These are phyloP conservation scores for Coleophoma eucalyptorum DNA, from an alignment of 2,329 filamentous ascomycete genomes.

Conservation along the genomic window DNA sequence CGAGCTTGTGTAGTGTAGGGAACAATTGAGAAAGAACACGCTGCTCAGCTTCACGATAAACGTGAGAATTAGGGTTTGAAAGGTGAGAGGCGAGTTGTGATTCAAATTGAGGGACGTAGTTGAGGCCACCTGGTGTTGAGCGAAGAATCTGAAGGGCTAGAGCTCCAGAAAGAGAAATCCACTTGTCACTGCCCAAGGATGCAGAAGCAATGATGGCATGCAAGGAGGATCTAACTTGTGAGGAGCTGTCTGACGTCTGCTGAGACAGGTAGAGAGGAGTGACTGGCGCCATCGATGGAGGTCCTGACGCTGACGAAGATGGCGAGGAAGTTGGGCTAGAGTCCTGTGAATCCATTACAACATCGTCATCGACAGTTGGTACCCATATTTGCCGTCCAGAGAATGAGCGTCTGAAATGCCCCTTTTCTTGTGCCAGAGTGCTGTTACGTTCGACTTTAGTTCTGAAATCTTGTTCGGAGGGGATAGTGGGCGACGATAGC, in stretches of 20 bases:
- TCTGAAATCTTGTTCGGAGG: slow-evolving; percentile 21
- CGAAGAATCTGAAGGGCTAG: slow-evolving; percentile 28
- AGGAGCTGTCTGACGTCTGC: slow-evolving; percentile 16
- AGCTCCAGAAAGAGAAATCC: slow-evolving; percentile 18
- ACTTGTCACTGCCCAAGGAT: slow-evolving; percentile 20
- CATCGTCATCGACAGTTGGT: slow-evolving; percentile 17
- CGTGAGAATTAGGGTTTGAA: slow-evolving; percentile 19
- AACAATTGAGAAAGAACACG: slow-evolving; percentile 20
- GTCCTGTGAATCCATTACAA: slow-evolving; percentile 11
- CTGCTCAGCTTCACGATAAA: slow-evolving; percentile 24
- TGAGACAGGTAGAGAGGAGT: slow-evolving; percentile 22
- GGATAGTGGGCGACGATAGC: slow-evolving; percentile 23
- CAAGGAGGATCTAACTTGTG: slow-evolving; percentile 21
- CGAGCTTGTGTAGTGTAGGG: slow-evolving; percentile 22
- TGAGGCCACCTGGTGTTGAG: slow-evolving; percentile 23
- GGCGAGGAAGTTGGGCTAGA: slow-evolving; percentile 26
- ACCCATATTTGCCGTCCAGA: slow-evolving; percentile 20
- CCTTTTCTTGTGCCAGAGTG: slow-evolving; percentile 11
- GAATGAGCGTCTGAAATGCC: slow-evolving; percentile 15
- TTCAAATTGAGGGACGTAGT: slow-evolving; percentile 25
- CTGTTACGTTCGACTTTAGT: slow-evolving; percentile 10
- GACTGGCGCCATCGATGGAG: slow-evolving; percentile 14
- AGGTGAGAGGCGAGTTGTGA: slow-evolving; percentile 24
- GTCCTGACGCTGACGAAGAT: slow-evolving; percentile 21
- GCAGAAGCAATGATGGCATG: slow-evolving; percentile 24